phyloP scores from a whole-genome alignment of 2,329 filamentous ascomycete genomes.

The Xylaria sp. region DNA sequence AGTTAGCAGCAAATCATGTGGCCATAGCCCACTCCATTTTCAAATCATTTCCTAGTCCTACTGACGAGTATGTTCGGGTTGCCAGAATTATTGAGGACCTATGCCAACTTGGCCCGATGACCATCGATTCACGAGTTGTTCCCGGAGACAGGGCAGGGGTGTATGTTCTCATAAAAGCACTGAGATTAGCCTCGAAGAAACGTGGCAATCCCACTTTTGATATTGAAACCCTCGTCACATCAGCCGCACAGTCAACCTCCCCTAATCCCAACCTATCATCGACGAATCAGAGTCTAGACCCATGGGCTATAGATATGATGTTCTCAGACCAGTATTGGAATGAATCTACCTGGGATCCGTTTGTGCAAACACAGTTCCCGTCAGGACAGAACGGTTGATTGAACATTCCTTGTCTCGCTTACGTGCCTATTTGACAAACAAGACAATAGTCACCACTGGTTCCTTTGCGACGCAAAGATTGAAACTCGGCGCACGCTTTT shows the following conservation, averaged over 20 bases:
- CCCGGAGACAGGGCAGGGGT: constrained; percentile 43
- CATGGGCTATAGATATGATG: constrained; percentile 40
- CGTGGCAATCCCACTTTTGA: neutral
- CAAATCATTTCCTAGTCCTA: constrained; percentile 37
- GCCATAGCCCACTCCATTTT: constrained; percentile 46
- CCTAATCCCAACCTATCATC: constrained; percentile 13
- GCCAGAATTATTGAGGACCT: constrained; percentile 46
- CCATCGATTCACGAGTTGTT: constrained; percentile 36
- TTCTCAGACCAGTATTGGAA: constrained; percentile 44
- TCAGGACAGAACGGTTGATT: constrained; percentile 8
- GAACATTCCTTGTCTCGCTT: neutral
- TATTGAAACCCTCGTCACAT: neutral
- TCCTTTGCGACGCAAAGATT: neutral
- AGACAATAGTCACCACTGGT: neutral
- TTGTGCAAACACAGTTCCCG: constrained; percentile 20
- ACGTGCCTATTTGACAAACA: neutral
- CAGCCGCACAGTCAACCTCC: constrained; percentile 5
- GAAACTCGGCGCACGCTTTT: neutral
- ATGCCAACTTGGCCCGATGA: constrained; percentile 40
- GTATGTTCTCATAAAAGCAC: constrained; percentile 42
- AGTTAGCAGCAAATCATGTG: constrained; percentile 46
- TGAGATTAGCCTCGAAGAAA: constrained; percentile 36
- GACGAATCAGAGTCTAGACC: constrained; percentile 35
- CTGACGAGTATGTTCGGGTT: constrained; percentile 43
- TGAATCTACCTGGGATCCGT: constrained; percentile 43